Evolutionary conservation across 495 filamentous ascomycete genomes (phyloP).

Genomic region (Cercophora samala): DNA sequence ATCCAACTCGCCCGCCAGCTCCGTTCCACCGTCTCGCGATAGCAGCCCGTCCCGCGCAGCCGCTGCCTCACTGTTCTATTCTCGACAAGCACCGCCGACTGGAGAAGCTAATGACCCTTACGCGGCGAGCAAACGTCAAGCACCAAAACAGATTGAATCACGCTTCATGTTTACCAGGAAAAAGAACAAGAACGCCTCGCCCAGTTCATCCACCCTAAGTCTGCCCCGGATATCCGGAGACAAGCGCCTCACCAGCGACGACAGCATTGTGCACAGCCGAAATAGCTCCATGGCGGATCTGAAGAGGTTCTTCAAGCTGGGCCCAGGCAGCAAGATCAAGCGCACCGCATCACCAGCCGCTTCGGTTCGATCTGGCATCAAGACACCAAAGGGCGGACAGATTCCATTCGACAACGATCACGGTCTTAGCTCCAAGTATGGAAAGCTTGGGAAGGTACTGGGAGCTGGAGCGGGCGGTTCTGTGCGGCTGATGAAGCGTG

Average conservation of each 20-base stretch:
- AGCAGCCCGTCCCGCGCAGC: conserved; percentile 59
- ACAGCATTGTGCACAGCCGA: conserved; percentile 41
- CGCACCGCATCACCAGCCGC: conserved; percentile 58
- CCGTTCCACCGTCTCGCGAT: conserved; percentile 62
- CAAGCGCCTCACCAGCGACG: conserved; percentile 36
- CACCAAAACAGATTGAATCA: conserved; percentile 69
- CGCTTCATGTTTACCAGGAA: conserved; percentile 76
- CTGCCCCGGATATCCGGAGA: conserved; percentile 34
- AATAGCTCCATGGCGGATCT: conserved; percentile 91
- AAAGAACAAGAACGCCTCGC: conserved; percentile 40
- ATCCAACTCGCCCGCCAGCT: conserved; percentile 59
- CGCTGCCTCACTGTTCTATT: conserved; percentile 55
- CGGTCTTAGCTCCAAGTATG: conserved; percentile 85
- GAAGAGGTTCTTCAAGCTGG: conserved; percentile 84
- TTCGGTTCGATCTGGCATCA: conserved; percentile 51
- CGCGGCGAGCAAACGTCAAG: conserved; percentile 73
- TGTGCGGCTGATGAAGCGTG: conserved; percentile 89
- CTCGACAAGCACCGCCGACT: conserved; percentile 69
- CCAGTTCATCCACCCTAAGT: conserved; percentile 45
- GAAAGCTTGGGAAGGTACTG: conserved; percentile 88
- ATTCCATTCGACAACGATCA: conserved; percentile 95
- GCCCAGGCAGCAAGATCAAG: conserved; percentile 62
- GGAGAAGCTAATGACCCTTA: conserved; percentile 88
- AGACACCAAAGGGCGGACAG: conserved; percentile 59
- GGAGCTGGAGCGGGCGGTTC: conserved; percentile 95